Percentiles rank a stretch among this genome's conserved stretches.
Conservation (phyloP, 352 stramenopile genomes). For the Phytophthora rubi region DNA sequence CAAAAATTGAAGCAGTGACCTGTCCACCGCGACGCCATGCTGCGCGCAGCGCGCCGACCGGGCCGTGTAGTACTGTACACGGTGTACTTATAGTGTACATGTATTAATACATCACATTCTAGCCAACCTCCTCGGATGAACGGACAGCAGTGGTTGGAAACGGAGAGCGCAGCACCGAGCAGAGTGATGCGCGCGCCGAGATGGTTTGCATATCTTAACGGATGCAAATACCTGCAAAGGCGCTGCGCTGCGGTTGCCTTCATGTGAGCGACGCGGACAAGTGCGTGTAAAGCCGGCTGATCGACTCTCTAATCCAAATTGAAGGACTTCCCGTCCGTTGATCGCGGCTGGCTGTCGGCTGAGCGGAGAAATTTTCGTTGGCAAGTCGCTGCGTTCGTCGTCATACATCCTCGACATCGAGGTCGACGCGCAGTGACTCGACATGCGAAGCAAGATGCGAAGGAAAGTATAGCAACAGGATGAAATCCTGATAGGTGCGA, state of each 20-base stretch:
- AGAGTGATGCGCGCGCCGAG: conserved; percentile 11
- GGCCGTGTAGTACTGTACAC: too few relatives aligned
- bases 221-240: conserved; percentile 20
- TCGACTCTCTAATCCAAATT: conserved; percentile 4
- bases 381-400: conserved; percentile 1
- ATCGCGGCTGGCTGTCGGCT: conserved; percentile 12
- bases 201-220: conserved; percentile 19
- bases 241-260: neutral
- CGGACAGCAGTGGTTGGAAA: neutral
- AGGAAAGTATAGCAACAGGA: too few relatives aligned
- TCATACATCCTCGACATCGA: neutral
- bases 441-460: neutral
- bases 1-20: conserved; percentile 23
- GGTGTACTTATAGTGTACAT: too few relatives aligned
- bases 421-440: conserved; percentile 3
- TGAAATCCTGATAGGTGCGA: too few relatives aligned
- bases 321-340: neutral
- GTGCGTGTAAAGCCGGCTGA: neutral
- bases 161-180: neutral
- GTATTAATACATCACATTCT: neutral
- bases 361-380: conserved; percentile 16
- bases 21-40: neutral
- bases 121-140: conserved; percentile 8
- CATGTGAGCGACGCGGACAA: conserved; percentile 5
- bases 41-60: neutral